Conservation (phyloP, 2,329 filamentous ascomycete genomes). For the Elsinoe fawcettii region DNA sequence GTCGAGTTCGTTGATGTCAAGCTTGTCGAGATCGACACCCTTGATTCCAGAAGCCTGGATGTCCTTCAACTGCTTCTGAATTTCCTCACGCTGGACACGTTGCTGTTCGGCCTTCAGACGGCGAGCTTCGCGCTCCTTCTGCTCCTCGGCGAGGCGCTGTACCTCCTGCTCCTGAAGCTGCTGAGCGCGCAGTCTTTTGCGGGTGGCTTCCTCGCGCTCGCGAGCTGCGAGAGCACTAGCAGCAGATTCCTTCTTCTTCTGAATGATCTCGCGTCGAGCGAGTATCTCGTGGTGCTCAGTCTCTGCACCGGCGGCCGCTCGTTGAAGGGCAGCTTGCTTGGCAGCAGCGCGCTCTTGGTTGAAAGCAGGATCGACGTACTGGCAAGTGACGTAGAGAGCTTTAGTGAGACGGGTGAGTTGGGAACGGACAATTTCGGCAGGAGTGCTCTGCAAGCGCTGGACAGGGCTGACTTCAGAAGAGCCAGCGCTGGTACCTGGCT, state of each 20-base stretch:
- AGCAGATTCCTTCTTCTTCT: constrained; percentile 95
- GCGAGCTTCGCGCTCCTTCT: constrained; percentile 80
- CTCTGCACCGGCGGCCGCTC: constrained; percentile 80
- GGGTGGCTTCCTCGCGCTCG: constrained; percentile 85
- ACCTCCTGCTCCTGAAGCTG: constrained; percentile 85
- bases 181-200: constrained; percentile 78
- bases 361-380: constrained; percentile 88
- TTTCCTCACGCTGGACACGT: constrained; percentile 49
- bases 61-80: constrained; percentile 85
- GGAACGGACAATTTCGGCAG: constrained; percentile 92
- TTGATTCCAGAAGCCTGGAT: constrained; percentile 76
- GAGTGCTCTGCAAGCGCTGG: constrained; percentile 93
- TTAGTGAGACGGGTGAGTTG: constrained; percentile 88
- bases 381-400: constrained; percentile 84
- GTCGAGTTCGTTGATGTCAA: constrained; percentile 65
- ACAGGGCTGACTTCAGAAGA: constrained; percentile 78
- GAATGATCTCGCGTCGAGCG: constrained; percentile 79
- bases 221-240: constrained; percentile 78
- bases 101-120: constrained; percentile 81
- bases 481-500: constrained; percentile 73
- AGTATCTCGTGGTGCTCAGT: constrained; percentile 83
- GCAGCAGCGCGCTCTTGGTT: constrained; percentile 72
- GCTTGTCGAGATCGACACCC: constrained; percentile 73
- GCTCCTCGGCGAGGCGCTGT: constrained; percentile 82
- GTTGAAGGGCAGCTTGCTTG: constrained; percentile 69